phyloP scores from a whole-genome alignment of 768 basidiomycete species.

The Myochromella boudieri region DNA sequence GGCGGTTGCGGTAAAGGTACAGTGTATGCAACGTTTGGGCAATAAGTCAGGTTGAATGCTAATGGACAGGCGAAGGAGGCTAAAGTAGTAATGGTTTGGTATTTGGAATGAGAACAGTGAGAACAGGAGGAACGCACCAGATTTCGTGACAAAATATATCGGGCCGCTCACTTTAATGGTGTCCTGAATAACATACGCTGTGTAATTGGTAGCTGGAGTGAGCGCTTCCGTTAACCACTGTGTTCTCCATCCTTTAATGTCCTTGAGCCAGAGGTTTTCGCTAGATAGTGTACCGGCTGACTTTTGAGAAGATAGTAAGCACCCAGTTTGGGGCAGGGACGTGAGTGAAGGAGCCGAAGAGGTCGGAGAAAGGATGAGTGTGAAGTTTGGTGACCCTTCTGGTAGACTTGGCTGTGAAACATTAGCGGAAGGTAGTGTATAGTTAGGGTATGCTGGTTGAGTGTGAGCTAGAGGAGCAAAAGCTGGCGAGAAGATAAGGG shows the following conservation, averaged over 20 bases:
- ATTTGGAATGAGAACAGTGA: neutral
- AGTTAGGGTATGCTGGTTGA: conserved; percentile 68
- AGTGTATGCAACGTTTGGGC: conserved; percentile 68
- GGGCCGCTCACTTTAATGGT: conserved; percentile 62
- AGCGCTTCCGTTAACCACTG: conserved; percentile 70
- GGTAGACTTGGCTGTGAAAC: conserved; percentile 42
- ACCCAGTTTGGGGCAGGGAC: conserved; percentile 54
- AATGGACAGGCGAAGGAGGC: conserved; percentile 71
- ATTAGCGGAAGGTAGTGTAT: conserved; percentile 65
- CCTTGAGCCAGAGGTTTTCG: conserved; percentile 56
- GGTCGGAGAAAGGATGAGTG: conserved; percentile 57
- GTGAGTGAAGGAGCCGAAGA: conserved; percentile 33
- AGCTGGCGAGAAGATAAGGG: conserved; percentile 67
- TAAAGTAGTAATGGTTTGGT: conserved; percentile 19
- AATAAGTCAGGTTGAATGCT: conserved; percentile 70
- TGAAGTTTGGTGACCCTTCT: conserved; percentile 44
- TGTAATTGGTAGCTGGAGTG: conserved; percentile 72
- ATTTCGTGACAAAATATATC: conserved; percentile 75
- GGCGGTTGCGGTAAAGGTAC: conserved; percentile 62
- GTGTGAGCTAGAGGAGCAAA: conserved; percentile 32
- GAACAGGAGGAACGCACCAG: conserved; percentile 39
- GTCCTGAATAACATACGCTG: conserved; percentile 63
- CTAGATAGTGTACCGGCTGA: conserved; percentile 39
- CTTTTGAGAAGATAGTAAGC: conserved; percentile 46
- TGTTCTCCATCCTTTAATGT: conserved; percentile 57